phyloP scores from a whole-genome alignment of 176 grass and related monocot species.

The Avena atlantica region DNA sequence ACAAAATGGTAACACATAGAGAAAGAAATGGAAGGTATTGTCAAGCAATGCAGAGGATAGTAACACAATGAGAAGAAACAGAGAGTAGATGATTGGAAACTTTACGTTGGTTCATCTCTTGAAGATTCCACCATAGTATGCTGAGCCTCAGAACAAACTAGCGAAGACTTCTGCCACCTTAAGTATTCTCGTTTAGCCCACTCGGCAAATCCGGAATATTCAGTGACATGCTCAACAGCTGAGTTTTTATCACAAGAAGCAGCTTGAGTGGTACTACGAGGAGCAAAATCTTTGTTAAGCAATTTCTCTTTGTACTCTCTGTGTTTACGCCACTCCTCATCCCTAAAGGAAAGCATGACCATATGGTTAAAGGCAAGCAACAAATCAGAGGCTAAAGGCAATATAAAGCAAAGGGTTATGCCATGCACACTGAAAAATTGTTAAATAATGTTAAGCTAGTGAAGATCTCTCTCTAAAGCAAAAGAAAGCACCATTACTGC shows the following conservation, averaged over 20 bases:
- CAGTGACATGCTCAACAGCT: not conserved
- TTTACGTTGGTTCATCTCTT: not conserved
- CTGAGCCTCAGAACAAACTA: not conserved
- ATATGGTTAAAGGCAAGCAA: not conserved
- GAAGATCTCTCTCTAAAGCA: not conserved
- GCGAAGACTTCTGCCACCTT: not conserved
- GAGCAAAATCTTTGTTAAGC: not conserved
- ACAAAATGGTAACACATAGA: not conserved
- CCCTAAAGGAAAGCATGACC: not conserved
- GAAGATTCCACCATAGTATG: not conserved
- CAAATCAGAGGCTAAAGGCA: too few relatives aligned
- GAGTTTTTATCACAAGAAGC: not conserved
- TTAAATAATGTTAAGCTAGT: not conserved
- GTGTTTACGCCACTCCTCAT: not conserved
- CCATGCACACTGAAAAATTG: not conserved
- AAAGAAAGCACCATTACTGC: too few relatives aligned
- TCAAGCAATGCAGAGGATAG: not conserved
- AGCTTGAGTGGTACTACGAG: not conserved
- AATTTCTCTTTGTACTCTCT: not conserved
- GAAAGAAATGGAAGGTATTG: not conserved
- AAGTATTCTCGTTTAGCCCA: not conserved
- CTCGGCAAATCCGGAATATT: not conserved
- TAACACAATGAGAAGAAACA: not conserved
- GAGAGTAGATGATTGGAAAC: not conserved
- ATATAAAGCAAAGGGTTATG: not conserved